Percentiles rank a stretch among this genome's conserved stretches.
Conservation (phyloP, 2,329 filamentous ascomycete genomes). For the Phaeosphaeria sp. region DNA sequence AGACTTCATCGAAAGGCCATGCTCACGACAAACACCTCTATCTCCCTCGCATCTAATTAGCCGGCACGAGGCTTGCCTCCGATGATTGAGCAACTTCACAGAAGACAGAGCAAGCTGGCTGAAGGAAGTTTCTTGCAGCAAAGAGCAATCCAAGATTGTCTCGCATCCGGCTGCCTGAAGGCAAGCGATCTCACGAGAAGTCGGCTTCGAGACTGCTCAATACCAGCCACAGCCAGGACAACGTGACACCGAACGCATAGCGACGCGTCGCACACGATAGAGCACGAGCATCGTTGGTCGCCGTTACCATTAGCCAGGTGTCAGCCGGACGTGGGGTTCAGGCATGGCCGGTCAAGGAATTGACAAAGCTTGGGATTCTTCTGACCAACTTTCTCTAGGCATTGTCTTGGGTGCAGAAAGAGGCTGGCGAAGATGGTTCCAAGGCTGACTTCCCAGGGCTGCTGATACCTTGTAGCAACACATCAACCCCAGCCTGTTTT, state of each 20-base stretch:
- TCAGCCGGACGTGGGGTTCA: constrained; percentile 18
- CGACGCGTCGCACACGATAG: not conserved
- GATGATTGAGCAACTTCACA: not conserved
- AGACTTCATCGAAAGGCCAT: not conserved
- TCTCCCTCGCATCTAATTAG: not conserved
- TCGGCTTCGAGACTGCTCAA: not conserved
- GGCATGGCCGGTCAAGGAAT: constrained; percentile 7
- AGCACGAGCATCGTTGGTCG: not conserved
- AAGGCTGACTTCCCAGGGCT: constrained; percentile 8
- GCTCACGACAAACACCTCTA: not conserved
- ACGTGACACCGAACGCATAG: not conserved
- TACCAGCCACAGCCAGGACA: not conserved
- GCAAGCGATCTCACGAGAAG: not conserved
- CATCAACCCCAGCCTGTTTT: constrained; percentile 17
- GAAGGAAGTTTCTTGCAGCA: not conserved
- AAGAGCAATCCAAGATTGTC: not conserved
- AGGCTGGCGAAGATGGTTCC: constrained; percentile 5
- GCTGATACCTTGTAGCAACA: constrained; percentile 11
- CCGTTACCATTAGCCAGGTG: constrained; percentile 10
- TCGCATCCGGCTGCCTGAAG: not conserved
- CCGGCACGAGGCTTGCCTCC: not conserved
- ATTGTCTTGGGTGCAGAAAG: constrained; percentile 11
- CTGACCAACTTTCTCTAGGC: constrained; percentile 13
- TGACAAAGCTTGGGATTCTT: constrained; percentile 15
- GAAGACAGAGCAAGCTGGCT: not conserved